Percentiles rank a stretch among this genome's conserved stretches.
These are phyloP conservation scores for Fusarium papillatum DNA, from an alignment of 2,329 filamentous ascomycete genomes.

Conservation along the genomic window DNA sequence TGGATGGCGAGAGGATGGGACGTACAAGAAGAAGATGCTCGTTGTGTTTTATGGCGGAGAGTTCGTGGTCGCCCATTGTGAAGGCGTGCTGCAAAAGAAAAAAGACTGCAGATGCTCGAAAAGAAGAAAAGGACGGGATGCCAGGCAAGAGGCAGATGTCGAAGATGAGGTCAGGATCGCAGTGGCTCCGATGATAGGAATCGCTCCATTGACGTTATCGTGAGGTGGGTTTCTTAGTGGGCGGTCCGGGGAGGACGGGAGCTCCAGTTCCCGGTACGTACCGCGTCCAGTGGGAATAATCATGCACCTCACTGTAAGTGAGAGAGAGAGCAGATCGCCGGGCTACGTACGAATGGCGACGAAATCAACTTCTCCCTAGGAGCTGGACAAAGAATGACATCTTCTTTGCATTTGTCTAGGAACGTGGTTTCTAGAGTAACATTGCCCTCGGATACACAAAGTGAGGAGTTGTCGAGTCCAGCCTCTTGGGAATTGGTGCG, in stretches of 20 bases:
- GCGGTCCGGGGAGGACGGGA: neutral
- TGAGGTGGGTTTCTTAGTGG: conserved; percentile 11
- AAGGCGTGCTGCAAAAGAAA: neutral
- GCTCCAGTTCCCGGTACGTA: conserved; percentile 35
- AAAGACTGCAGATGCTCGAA: neutral
- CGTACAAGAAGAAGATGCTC: conserved; percentile 81
- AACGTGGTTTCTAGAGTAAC: neutral
- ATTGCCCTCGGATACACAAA: neutral
- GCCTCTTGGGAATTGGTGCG: neutral
- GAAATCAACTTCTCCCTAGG: neutral
- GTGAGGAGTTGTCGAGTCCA: neutral
- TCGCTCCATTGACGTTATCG: conserved; percentile 40
- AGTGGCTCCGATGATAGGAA: conserved; percentile 13
- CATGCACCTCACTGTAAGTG: neutral
- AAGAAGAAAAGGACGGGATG: neutral
- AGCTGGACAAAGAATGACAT: neutral
- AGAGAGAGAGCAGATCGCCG: neutral
- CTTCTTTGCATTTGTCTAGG: neutral
- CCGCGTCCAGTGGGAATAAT: neutral
- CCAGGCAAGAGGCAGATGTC: neutral
- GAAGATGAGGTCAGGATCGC: conserved; percentile 4
- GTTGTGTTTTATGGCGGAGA: conserved; percentile 79
- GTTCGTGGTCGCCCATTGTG: conserved; percentile 71
- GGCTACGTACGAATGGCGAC: neutral
- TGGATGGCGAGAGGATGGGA: conserved; percentile 10